Percentiles rank a stretch among this genome's conserved stretches.
These are phyloP conservation scores for Ulmus americana DNA, from an alignment of 331 rosid species.

Conservation along the genomic window DNA sequence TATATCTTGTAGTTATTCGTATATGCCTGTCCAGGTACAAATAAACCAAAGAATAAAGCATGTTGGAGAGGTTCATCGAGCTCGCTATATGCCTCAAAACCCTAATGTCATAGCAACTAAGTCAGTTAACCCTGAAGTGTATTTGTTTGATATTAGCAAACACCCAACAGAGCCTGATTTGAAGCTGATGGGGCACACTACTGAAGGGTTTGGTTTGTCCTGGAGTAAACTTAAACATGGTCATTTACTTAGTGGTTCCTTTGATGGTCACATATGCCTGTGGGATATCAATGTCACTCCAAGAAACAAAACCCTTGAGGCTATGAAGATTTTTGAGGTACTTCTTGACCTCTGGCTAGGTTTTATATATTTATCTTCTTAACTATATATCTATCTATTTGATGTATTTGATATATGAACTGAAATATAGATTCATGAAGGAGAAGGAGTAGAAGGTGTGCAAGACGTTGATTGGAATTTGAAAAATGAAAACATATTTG, in stretches of 20 bases:
- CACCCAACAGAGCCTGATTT: constrained; percentile 87
- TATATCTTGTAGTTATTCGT: too few species aligned
- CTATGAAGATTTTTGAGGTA: constrained; percentile 83
- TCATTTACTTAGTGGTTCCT: constrained; percentile 90
- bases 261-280: constrained; percentile 95
- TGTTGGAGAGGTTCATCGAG: constrained; percentile 87
- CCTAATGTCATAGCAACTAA: constrained; percentile 78
- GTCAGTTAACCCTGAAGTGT: constrained; percentile 80
- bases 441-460: constrained; percentile 45
- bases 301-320: constrained; percentile 70
- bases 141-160: constrained; percentile 77
- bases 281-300: constrained; percentile 88
- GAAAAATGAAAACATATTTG: constrained; percentile 93
- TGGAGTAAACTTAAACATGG: constrained; percentile 95
- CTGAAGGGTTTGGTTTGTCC: constrained; percentile 92
- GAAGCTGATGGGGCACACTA: constrained; percentile 78
- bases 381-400: too few species aligned
- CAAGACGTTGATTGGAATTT: constrained; percentile 98
- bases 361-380: background rate
- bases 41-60: constrained; percentile 90
- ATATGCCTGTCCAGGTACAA: constrained; percentile 47
- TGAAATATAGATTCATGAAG: constrained; percentile 66
- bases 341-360: background rate
- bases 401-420: too few species aligned
- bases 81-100: constrained; percentile 86